Evolutionary conservation across 2,329 filamentous ascomycete genomes (phyloP).

Genomic region (Xylaria arbuscula): DNA sequence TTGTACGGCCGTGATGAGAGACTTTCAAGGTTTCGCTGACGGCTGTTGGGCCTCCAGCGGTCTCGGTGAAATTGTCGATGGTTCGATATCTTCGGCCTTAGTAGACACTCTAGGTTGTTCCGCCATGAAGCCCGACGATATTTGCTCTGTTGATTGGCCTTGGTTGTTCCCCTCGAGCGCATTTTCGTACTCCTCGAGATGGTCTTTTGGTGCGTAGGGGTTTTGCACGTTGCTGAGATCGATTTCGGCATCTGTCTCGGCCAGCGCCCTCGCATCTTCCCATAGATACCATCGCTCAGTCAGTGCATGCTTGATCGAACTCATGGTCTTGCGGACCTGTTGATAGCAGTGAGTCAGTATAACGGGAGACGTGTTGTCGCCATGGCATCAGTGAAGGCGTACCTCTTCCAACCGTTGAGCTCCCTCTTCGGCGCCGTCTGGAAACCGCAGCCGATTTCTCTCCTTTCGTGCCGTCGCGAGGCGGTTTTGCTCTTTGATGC

Average conservation of each 20-base stretch:
- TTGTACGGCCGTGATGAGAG: not conserved
- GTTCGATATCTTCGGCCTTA: slow-evolving; percentile 26
- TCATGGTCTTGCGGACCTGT: slow-evolving; percentile 82
- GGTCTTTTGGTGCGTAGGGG: slow-evolving; percentile 61
- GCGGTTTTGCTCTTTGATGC: slow-evolving; percentile 88
- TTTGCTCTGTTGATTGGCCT: slow-evolving; percentile 27
- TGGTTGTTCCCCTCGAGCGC: slow-evolving; percentile 47
- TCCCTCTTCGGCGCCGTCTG: slow-evolving; percentile 60
- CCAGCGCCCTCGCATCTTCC: slow-evolving; percentile 77
- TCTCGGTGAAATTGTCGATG: slow-evolving; percentile 31
- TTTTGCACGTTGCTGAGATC: slow-evolving; percentile 64
- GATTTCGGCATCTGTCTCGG: slow-evolving; percentile 74
- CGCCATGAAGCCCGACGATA: slow-evolving; percentile 31
- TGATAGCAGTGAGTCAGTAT: slow-evolving; percentile 13
- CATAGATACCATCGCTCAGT: slow-evolving; percentile 91
- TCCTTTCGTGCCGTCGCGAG: slow-evolving; percentile 82
- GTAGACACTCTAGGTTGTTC: slow-evolving; percentile 30
- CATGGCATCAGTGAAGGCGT: slow-evolving; percentile 39
- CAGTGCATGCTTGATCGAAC: slow-evolving; percentile 83
- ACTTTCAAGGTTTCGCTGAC: slow-evolving; percentile 39
- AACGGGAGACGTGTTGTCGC: not conserved
- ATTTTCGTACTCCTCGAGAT: slow-evolving; percentile 44
- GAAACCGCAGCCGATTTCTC: slow-evolving; percentile 72
- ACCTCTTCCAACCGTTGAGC: slow-evolving; percentile 73
- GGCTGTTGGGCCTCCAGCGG: slow-evolving; percentile 39